Conservation (phyloP, 2,329 filamentous ascomycete species). For the Aspergillus vadensis region DNA sequence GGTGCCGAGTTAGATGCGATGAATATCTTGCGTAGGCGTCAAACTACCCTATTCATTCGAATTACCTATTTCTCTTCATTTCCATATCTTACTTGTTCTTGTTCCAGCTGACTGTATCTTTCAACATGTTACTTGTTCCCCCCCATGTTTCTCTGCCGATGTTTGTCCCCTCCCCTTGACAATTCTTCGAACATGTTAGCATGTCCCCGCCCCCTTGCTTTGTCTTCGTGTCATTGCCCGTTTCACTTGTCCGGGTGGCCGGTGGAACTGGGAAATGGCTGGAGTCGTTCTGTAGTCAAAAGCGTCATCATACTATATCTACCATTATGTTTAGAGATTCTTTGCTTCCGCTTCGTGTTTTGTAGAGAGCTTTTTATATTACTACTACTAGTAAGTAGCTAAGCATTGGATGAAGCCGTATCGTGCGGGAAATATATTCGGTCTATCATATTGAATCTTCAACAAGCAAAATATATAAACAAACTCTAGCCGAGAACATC, state of each 20-base stretch:
- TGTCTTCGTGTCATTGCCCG: neutral
- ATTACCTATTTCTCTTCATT: conserved; percentile 2
- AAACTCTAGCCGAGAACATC: neutral
- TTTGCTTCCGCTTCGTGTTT: neutral
- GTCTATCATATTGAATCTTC: too few species aligned
- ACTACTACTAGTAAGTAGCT: too few species aligned
- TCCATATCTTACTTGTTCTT: neutral
- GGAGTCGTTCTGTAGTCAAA: conserved; percentile 5
- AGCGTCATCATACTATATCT: neutral
- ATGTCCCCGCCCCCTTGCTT: neutral
- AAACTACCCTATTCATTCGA: conserved; percentile 11
- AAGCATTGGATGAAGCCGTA: too few species aligned
- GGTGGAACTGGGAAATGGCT: neutral
- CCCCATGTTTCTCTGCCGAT: conserved; percentile 5
- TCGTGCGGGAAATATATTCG: too few species aligned
- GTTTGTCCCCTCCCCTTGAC: conserved; percentile 3
- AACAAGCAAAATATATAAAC: too few species aligned
- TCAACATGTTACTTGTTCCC: neutral
- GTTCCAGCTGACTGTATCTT: conserved; percentile 5
- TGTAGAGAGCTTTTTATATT: neutral
- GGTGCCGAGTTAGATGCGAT: conserved; percentile 25
- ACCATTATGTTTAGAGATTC: neutral
- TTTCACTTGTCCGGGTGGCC: conserved; percentile 6
- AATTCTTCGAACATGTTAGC: conserved; percentile 1
- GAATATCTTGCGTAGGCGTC: conserved; percentile 24